Conservation (phyloP, 768 basidiomycete genomes). For the Phylloporus rhodoxanthus region DNA sequence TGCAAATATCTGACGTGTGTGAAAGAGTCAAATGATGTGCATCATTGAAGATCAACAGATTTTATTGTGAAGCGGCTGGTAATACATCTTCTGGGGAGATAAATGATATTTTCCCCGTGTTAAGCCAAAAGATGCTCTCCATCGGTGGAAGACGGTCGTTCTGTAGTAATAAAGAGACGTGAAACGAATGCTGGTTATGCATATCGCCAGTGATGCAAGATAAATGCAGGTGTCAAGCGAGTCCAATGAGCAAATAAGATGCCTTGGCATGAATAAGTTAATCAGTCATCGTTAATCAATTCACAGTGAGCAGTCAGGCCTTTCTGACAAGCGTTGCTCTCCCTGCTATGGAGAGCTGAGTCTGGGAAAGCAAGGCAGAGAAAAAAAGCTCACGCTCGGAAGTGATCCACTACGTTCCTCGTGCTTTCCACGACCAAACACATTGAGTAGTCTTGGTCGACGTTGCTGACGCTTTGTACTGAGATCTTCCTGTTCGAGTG, state of each 20-base stretch:
- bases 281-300: conserved; percentile 1
- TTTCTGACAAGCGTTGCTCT: conserved; percentile 4
- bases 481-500: conserved; percentile 11
- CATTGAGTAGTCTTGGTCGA: conserved; percentile 28
- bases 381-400: conserved; percentile 10
- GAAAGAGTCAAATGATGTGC: background rate
- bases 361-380: background rate
- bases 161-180: background rate
- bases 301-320: conserved; percentile 5
- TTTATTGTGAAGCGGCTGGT: background rate
- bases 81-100: too few species aligned
- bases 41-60: too few species aligned
- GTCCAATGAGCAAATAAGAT: background rate
- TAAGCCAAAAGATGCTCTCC: too few species aligned
- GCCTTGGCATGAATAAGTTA: conserved; percentile 4
- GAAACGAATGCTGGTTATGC: background rate
- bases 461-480: conserved; percentile 17
- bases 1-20: background rate
- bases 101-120: too few species aligned
- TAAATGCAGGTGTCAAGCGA: background rate
- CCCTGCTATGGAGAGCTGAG: conserved; percentile 1
- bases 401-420: conserved; percentile 3
- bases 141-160: background rate
- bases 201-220: background rate
- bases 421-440: conserved; percentile 25